Conservation (phyloP, 192 early-diverging fungal species). For the Thamnidium elegans region DNA sequence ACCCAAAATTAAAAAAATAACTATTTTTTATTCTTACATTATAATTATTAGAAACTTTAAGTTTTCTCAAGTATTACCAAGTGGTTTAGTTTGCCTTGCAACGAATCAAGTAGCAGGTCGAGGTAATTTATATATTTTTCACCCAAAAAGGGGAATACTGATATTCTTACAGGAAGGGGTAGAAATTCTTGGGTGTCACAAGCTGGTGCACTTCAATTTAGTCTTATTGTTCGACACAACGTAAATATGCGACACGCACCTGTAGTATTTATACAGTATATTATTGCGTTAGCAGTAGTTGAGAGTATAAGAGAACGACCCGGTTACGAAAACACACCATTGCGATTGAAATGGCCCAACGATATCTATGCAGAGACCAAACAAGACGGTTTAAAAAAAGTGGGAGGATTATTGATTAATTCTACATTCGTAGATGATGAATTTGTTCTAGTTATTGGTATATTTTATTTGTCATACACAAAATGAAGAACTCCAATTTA, state of each 20-base stretch:
- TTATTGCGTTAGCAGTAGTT: conserved; percentile 83
- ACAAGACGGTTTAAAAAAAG: conserved; percentile 57
- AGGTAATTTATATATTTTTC: conserved; percentile 2
- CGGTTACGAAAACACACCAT: conserved; percentile 76
- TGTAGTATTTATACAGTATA: conserved; percentile 91
- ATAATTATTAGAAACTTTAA: conserved; percentile 52
- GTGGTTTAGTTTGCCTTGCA: conserved; percentile 82
- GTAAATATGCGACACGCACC: conserved; percentile 50
- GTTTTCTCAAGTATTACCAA: conserved; percentile 63
- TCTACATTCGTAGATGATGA: conserved; percentile 67
- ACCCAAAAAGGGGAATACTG: too few species aligned
- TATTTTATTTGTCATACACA: conserved; percentile 20
- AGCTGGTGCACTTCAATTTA: conserved; percentile 86
- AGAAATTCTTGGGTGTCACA: conserved; percentile 95
- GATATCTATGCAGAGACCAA: conserved; percentile 77
- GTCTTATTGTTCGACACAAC: conserved; percentile 70
- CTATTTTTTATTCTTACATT: neutral
- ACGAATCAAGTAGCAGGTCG: conserved; percentile 81
- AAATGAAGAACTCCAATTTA: conserved; percentile 39
- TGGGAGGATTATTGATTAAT: conserved; percentile 89
- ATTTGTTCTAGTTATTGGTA: conserved; percentile 82
- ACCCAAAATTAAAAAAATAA: too few species aligned
- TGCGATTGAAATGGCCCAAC: conserved; percentile 97
- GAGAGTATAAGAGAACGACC: conserved; percentile 64
- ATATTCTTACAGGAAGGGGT: conserved; percentile 63